Base-by-base conservation (phyloP, 805 yeast species). In the Candida coquimbonensis region DNA sequence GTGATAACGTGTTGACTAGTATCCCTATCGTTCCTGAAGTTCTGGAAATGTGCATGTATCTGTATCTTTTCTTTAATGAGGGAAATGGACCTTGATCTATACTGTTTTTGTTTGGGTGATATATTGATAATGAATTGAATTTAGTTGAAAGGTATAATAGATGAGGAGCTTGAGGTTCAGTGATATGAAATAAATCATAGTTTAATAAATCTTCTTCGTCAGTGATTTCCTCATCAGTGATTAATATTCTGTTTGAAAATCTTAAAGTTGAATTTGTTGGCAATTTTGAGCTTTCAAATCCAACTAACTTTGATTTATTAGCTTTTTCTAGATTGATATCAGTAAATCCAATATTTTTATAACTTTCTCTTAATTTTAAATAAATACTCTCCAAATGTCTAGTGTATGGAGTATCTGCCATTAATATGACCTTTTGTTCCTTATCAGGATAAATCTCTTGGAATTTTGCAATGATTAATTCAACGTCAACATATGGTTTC, bases 1-100 rank as follows among this genome's bases (percentile, higher is more conserved):
- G 65, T 0, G 98, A 91, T 29, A 93, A 68, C 0, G 98, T 91
- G 60, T 93, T 95, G 36, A 93, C 90, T 32, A 93, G 69, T 26
- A 93, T 78, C 2, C 99, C 99, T 32, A 93, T 74, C 1, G 98
- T 91, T 2, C 93, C 90, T 0, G 98, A 95, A 1, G 91, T 76
- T 55, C 96, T 74, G 0, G 97, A 96, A 58, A 83, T 71, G 59
- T 86, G 91, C 87, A 93, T 88, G 56, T 75, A 81, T 50, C 84
- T 74, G 60, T 93, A 93, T 33, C 99, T 74, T 54, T 83, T 82
- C 83, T 82, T 83, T 45, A 93, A 67, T 11, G 88, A 82, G 1
- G 95, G 89, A 55, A 73, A 78, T 1, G 95, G 90, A 0, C 89
- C 90, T 36, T 66, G 65, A 0, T 63, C 54, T 1, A 71, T 45